Conservation (phyloP, 768 basidiomycete species). For the Rossbeevera mucosa region DNA sequence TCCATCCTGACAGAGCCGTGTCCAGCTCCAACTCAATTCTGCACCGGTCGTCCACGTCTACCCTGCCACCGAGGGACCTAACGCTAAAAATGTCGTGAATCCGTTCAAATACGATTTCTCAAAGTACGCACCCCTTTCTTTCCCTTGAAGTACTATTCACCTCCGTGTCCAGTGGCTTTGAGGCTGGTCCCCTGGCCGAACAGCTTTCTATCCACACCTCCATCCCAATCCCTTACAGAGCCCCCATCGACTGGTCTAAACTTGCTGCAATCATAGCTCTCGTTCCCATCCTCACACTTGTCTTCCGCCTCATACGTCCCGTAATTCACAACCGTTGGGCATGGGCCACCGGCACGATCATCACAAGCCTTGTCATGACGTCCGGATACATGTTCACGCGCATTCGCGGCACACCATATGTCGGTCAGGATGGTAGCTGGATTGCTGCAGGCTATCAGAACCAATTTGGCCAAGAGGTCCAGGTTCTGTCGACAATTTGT, state of each 20-base stretch:
- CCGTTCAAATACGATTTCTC: slow-evolving; percentile 76
- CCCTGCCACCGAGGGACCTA: slow-evolving; percentile 67
- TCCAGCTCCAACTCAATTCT: slow-evolving; percentile 72
- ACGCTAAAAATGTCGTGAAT: slow-evolving; percentile 45
- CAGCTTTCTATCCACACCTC: slow-evolving; percentile 74
- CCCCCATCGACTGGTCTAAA: slow-evolving; percentile 71
- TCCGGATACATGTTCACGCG: slow-evolving; percentile 96
- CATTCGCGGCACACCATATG: slow-evolving; percentile 77
- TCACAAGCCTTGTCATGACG: slow-evolving; percentile 77
- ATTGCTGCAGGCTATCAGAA: slow-evolving; percentile 86
- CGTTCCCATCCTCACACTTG: slow-evolving; percentile 43
- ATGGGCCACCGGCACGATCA: slow-evolving; percentile 64
- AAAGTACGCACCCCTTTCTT: slow-evolving; percentile 42
- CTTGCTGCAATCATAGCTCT: slow-evolving; percentile 45
- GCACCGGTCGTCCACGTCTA: slow-evolving; percentile 84
- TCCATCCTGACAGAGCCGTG: slow-evolving; percentile 11
- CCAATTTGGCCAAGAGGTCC: slow-evolving; percentile 90
- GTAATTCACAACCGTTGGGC: slow-evolving; percentile 69
- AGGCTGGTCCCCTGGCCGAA: slow-evolving; percentile 69
- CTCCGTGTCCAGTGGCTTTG: slow-evolving; percentile 65
- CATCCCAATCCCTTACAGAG: slow-evolving; percentile 72
- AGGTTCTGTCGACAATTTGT: slow-evolving; percentile 85
- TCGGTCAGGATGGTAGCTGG: slow-evolving; percentile 63
- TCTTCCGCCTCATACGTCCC: slow-evolving; percentile 58
- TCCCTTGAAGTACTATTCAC: neutral